phyloP scores from a whole-genome alignment of 345 rosid species.

The Populus euphratica region DNA sequence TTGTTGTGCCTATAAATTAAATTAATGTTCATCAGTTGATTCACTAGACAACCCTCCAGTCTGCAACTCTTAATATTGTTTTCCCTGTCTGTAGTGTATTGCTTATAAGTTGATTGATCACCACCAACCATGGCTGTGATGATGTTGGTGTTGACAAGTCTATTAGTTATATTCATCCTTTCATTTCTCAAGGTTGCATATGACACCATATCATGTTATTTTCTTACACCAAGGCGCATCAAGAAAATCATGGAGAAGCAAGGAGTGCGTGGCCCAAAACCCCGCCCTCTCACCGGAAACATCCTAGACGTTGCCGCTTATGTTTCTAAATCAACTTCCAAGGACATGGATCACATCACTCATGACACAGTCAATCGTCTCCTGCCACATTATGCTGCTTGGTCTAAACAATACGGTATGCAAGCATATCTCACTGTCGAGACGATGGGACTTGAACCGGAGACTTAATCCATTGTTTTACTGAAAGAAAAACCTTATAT shows the following conservation, averaged over 20 bases:
- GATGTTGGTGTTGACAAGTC: conserved; percentile 20
- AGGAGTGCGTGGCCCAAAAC: conserved; percentile 86
- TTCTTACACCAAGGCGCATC: conserved; percentile 71
- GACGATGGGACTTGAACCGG: background rate
- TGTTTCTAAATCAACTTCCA: conserved; percentile 55
- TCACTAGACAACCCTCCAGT: background rate
- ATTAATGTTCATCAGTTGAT: background rate
- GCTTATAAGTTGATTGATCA: background rate
- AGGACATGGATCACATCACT: conserved; percentile 51
- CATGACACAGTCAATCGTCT: conserved; percentile 79
- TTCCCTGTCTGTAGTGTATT: background rate
- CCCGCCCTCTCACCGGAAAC: conserved; percentile 73
- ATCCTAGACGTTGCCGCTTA: conserved; percentile 62
- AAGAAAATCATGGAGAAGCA: conserved; percentile 65
- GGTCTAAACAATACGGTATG: conserved; percentile 79
- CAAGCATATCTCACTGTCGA: background rate
- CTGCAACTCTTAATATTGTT: background rate
- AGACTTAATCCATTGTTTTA: background rate
- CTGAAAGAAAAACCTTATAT: background rate
- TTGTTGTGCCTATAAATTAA: background rate
- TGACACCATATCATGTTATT: conserved; percentile 61
- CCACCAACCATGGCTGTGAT: conserved; percentile 17
- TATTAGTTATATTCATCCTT: conserved; percentile 29
- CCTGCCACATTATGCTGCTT: conserved; percentile 71
- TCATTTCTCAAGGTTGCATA: conserved; percentile 39